Base-by-base conservation (phyloP, 495 filamentous ascomycete genomes). In the Aeminium ludgeri region DNA sequence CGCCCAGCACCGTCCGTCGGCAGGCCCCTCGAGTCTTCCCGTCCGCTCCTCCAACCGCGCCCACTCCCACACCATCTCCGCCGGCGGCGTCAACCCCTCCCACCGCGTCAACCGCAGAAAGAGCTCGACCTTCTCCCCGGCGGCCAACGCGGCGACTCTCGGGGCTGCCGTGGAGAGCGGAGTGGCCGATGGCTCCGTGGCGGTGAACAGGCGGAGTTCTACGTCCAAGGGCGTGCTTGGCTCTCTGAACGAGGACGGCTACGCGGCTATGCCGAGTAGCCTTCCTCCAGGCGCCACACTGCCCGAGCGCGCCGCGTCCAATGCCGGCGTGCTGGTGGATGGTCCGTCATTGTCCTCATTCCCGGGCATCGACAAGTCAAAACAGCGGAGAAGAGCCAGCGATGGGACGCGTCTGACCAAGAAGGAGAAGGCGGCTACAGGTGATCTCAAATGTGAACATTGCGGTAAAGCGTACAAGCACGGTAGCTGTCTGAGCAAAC, bases 391-490 rank as follows among this genome's bases (percentile, higher is more conserved):
- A 49, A 74, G 82, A 55, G 84, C 83, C 48, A 93, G 82, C 62
- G 89, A 91, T 63, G 85, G 82, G 46, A 77, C 82, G 49, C 74
- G 77, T 46, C 65, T 84, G 50, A 68, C 66, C 51, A 89, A 85
- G 63, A 67, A 64, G 46, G 82, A 84, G 48, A 79, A 75, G 59
- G 65, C 65, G 59, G 80, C 67, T 56, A 71, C 76, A 52, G 73
- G 75, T 51, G 87, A 95, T 58, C 71, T 97, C 55, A 81, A 82
- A 63, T 97, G 89, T 66, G 86, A 95, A 56, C 89, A 82, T 63
- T 97, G 89, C 70, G 89, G 89, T 62, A 97, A 97, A 72, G 86
- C 83, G 65, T 97, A 97, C 76, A 97, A 97, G 78, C 89, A 97
- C 74, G 87, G 87, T 76, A 96, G 91, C 70, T 97, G 89, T 78